These are phyloP conservation scores for Fusarium sp. DNA, from an alignment of 2,329 filamentous ascomycete species.

Conservation along the genomic window DNA sequence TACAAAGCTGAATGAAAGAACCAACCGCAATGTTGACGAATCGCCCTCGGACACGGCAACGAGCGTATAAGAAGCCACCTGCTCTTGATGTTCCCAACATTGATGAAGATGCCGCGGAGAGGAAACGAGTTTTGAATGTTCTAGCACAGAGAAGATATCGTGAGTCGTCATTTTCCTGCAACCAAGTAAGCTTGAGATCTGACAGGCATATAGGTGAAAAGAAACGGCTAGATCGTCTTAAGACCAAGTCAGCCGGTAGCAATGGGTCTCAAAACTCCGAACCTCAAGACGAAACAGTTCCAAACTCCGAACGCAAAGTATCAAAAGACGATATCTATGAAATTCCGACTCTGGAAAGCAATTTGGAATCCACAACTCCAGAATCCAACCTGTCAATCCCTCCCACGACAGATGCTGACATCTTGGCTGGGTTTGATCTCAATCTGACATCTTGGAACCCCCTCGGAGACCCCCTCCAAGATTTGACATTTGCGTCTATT, in stretches of 20 bases:
- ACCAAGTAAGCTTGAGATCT: not conserved
- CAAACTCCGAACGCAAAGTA: not conserved
- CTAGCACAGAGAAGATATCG: conserved; percentile 65
- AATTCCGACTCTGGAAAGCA: not conserved
- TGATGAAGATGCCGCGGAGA: conserved; percentile 60
- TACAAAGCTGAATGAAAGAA: conserved; percentile 10
- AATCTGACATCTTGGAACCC: conserved; percentile 38
- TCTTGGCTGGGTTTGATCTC: conserved; percentile 37
- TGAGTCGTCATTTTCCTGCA: conserved; percentile 34
- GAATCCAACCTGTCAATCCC: not conserved
- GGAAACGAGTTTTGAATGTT: conserved; percentile 64
- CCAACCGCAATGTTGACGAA: not conserved
- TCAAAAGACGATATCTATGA: conserved; percentile 14
- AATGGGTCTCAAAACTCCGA: not conserved
- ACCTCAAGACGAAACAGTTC: not conserved
- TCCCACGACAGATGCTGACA: conserved; percentile 14
- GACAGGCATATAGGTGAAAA: conserved; percentile 44
- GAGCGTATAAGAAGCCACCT: conserved; percentile 52
- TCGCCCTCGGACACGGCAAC: conserved; percentile 51
- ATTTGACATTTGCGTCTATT: conserved; percentile 28
- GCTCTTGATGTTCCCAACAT: conserved; percentile 58
- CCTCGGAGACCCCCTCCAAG: conserved; percentile 28
- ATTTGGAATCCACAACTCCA: not conserved
- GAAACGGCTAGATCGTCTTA: conserved; percentile 46
- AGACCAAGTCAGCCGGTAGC: conserved; percentile 21